These are phyloP conservation scores for Dothiorella sarmentorum DNA, from an alignment of 2,329 filamentous ascomycete genomes.

Conservation along the genomic window DNA sequence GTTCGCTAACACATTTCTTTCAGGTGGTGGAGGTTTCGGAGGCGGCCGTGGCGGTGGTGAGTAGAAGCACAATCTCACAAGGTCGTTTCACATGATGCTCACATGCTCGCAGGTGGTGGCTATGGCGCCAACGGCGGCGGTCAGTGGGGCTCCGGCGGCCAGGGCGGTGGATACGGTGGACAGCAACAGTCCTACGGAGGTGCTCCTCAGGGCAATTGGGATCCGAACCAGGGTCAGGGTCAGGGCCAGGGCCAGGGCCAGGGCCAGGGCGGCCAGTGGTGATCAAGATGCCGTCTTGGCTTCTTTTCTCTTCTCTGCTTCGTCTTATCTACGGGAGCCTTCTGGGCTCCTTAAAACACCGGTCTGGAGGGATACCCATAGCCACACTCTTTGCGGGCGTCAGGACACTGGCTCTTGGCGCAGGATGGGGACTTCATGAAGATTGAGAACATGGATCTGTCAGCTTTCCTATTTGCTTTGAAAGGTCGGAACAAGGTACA, in stretches of 20 bases:
- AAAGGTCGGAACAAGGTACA: constrained; percentile 8
- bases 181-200: constrained; percentile 31
- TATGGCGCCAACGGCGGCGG: constrained; percentile 27
- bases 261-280: constrained; percentile 23
- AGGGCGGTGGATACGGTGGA: constrained; percentile 31
- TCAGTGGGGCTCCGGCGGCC: constrained; percentile 28
- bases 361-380: constrained; percentile 16
- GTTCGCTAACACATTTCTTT: constrained; percentile 24
- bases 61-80: neutral
- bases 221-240: constrained; percentile 26
- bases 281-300: neutral
- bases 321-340: constrained; percentile 3
- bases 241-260: constrained; percentile 26
- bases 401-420: constrained; percentile 5
- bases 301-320: constrained; percentile 11
- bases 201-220: constrained; percentile 24
- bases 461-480: constrained; percentile 11
- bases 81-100: neutral
- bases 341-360: constrained; percentile 3
- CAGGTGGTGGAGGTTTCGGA: constrained; percentile 24
- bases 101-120: constrained; percentile 13
- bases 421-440: constrained; percentile 13
- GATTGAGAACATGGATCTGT: constrained; percentile 15
- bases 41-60: constrained; percentile 23
- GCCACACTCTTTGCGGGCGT: constrained; percentile 18